Conservation (phyloP, 1,284 basidiomycete genomes). For the Cystobasidiaceae sp. region DNA sequence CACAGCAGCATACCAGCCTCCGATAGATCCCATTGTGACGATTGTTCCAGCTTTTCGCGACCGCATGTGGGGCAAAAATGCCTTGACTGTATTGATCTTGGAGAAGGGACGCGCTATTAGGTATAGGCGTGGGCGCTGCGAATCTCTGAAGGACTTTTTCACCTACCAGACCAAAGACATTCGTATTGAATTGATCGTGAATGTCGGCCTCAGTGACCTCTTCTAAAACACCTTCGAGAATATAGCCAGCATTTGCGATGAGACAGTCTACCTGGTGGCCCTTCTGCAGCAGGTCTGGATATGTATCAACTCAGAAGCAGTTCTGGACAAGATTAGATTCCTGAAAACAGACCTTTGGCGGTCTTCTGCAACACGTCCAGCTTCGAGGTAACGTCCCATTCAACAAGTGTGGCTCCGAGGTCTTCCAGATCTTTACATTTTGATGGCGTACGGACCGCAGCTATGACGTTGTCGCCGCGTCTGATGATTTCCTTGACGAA, state of each 20-base stretch:
- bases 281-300: not conserved
- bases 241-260: constrained; percentile 45
- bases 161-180: constrained; percentile 42
- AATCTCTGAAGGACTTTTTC: not conserved
- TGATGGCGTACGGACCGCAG: not conserved
- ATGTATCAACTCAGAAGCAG: not conserved
- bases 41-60: constrained; percentile 37
- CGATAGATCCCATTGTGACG: constrained; percentile 30
- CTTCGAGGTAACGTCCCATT: not conserved
- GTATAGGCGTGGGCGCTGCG: not conserved
- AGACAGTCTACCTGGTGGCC: constrained; percentile 43
- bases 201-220: constrained; percentile 37
- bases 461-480: constrained; percentile 3
- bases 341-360: not conserved
- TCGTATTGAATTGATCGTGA: constrained; percentile 37
- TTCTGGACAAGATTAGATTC: not conserved
- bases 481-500: not conserved
- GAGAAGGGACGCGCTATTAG: not conserved
- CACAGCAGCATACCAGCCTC: not conserved
- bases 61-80: constrained; percentile 42
- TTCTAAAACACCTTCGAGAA: constrained; percentile 36
- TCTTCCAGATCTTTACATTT: not conserved
- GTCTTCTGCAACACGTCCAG: not conserved
- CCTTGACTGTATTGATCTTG: constrained; percentile 35
- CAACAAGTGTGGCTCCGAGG: not conserved